A percentile compares a stretch with the other conserved stretches of the same genome.
Conservation (phyloP, 371 early-diverging fungal species). For the Saksenaea oblongispora region DNA sequence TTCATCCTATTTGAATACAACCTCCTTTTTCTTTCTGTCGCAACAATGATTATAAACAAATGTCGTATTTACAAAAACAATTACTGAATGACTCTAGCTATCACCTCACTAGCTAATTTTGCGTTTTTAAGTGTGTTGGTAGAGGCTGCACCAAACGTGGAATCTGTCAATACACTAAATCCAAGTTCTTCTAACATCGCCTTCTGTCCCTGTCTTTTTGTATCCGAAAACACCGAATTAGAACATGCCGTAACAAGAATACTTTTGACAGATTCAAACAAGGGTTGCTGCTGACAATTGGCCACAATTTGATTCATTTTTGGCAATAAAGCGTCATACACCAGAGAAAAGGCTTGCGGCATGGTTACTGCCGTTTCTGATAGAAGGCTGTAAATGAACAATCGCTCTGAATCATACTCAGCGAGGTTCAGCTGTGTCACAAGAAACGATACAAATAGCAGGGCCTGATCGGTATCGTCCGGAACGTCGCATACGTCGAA, state of each 20-base stretch:
- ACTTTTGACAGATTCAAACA: constrained; percentile 75
- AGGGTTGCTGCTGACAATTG: constrained; percentile 67
- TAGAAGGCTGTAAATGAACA: constrained; percentile 83
- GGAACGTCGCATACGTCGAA: constrained; percentile 70
- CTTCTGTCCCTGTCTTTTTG: constrained; percentile 48
- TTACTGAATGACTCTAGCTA: constrained; percentile 53
- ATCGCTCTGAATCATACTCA: constrained; percentile 82
- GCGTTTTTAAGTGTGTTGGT: constrained; percentile 55
- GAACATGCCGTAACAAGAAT: constrained; percentile 80
- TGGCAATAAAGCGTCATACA: constrained; percentile 77
- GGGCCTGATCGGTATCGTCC: constrained; percentile 65
- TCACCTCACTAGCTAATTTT: constrained; percentile 60
- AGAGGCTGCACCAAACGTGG: constrained; percentile 44
- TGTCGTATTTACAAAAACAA: background rate
- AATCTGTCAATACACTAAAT: constrained; percentile 43
- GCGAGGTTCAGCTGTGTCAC: constrained; percentile 81
- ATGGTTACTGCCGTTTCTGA: constrained; percentile 77
- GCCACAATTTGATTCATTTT: constrained; percentile 77
- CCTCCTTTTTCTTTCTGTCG: background rate
- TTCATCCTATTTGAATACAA: background rate
- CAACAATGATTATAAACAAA: background rate
- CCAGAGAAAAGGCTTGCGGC: constrained; percentile 74
- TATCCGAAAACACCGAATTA: constrained; percentile 54
- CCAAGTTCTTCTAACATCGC: constrained; percentile 61
- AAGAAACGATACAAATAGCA: constrained; percentile 76